A percentile compares a stretch with the other conserved stretches of the same genome.
These are phyloP conservation scores for Chytriomyces hyalinus DNA, from an alignment of 192 early-diverging fungal species.

Conservation along the genomic window DNA sequence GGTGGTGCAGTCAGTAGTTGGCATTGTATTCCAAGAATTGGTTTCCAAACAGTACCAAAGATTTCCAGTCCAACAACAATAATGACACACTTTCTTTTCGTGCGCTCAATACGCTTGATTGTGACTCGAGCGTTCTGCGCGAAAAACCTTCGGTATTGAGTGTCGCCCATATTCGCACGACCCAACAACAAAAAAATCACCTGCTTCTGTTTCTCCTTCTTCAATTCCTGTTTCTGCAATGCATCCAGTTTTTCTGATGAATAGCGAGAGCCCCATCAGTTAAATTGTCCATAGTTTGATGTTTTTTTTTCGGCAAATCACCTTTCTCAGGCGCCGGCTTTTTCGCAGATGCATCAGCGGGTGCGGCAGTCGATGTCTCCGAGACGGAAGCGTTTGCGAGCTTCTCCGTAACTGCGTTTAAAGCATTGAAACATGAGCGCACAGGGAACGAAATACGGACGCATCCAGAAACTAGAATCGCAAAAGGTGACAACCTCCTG, in stretches of 20 bases:
- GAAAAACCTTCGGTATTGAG: slow-evolving; percentile 35
- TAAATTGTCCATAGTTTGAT: no score
- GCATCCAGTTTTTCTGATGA: slow-evolving; percentile 45
- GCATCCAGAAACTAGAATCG: not conserved
- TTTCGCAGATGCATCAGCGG: not conserved
- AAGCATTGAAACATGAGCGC: not conserved
- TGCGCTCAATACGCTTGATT: slow-evolving; percentile 89
- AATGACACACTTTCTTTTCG: slow-evolving; percentile 91
- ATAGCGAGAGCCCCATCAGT: no score
- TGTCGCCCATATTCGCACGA: not conserved
- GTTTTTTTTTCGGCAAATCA: no score
- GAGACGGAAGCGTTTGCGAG: not conserved
- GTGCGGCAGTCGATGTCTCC: slow-evolving; percentile 2
- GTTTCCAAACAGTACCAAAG: slow-evolving; percentile 68
- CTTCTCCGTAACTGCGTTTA: slow-evolving; percentile 14
- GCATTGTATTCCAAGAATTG: not conserved
- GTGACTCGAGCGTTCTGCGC: slow-evolving; percentile 57
- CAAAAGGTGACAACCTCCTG: slow-evolving; percentile 4
- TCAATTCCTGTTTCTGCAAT: slow-evolving; percentile 68
- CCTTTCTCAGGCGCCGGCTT: no score
- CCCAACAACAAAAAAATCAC: not conserved
- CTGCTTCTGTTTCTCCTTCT: slow-evolving; percentile 72
- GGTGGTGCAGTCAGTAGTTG: not conserved
- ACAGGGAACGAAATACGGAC: not conserved
- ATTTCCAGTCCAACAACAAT: slow-evolving; percentile 82